These are phyloP conservation scores for Picea sitchensis DNA, from an alignment of 75 land plant species.

Conservation along the genomic window DNA sequence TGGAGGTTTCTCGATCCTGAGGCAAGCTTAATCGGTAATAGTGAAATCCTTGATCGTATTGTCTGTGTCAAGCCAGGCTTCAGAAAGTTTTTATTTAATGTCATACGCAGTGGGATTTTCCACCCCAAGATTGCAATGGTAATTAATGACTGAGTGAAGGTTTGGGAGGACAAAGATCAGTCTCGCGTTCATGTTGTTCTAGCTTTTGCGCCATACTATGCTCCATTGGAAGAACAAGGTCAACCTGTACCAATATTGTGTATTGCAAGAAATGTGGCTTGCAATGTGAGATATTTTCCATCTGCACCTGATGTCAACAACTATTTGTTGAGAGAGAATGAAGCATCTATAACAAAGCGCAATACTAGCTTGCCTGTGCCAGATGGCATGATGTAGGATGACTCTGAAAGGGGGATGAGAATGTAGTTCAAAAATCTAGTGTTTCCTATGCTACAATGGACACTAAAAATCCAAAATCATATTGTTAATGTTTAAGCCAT, in stretches of 20 bases:
- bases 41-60: slow-evolving; percentile 66
- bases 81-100: slow-evolving; percentile 69
- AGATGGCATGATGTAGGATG: too few relatives aligned
- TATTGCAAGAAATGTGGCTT: slow-evolving; percentile 81
- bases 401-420: too few relatives aligned
- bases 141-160: slow-evolving; percentile 86
- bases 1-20: slow-evolving; percentile 99
- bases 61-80: slow-evolving; percentile 89
- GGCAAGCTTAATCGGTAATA: slow-evolving; percentile 57
- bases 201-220: slow-evolving; percentile 86
- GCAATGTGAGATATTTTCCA: slow-evolving; percentile 53
- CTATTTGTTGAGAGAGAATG: too few relatives aligned
- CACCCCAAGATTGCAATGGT: slow-evolving; percentile 92
- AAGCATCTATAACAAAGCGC: too few relatives aligned
- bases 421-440: too few relatives aligned
- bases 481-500: too few relatives aligned
- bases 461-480: too few relatives aligned
- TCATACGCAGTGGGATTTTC: slow-evolving; percentile 67
- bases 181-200: slow-evolving; percentile 87
- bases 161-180: slow-evolving; percentile 90
- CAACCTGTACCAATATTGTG: slow-evolving; percentile 55
- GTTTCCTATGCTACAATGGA: too few relatives aligned
- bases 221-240: slow-evolving; percentile 78
- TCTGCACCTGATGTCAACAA: too few relatives aligned
- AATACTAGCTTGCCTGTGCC: too few relatives aligned